These are phyloP conservation scores for Allantophomopsis lycopodina DNA, from an alignment of 2,329 filamentous ascomycete species.

Conservation along the genomic window DNA sequence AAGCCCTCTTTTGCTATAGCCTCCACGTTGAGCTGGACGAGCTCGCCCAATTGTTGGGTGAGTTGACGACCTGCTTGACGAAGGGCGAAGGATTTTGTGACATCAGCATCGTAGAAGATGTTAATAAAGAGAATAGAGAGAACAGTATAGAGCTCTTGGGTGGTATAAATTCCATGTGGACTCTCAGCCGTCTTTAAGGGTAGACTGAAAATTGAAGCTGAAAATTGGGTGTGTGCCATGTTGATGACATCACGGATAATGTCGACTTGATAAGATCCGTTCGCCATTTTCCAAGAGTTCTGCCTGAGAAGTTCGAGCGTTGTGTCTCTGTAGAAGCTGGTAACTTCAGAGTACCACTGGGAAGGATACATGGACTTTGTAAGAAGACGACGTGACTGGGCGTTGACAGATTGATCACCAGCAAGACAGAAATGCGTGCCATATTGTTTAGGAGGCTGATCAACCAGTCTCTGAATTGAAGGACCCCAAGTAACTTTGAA, in stretches of 20 bases:
- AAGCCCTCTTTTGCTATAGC: slow-evolving; percentile 34
- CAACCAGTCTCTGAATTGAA: slow-evolving; percentile 49
- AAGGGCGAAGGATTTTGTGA: slow-evolving; percentile 51
- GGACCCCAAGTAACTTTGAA: slow-evolving; percentile 56
- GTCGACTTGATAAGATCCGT: slow-evolving; percentile 48
- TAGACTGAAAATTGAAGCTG: slow-evolving; percentile 36
- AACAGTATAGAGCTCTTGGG: slow-evolving; percentile 31
- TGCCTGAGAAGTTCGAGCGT: slow-evolving; percentile 46
- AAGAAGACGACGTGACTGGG: slow-evolving; percentile 36
- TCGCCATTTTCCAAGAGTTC: slow-evolving; percentile 39
- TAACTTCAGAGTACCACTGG: slow-evolving; percentile 47
- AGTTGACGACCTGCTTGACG: slow-evolving; percentile 42
- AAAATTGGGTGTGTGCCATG: slow-evolving; percentile 38
- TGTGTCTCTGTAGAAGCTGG: slow-evolving; percentile 51
- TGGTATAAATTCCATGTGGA: slow-evolving; percentile 35
- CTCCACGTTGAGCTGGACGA: slow-evolving; percentile 54
- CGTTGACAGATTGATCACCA: slow-evolving; percentile 32
- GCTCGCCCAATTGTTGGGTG: slow-evolving; percentile 40
- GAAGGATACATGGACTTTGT: slow-evolving; percentile 44
- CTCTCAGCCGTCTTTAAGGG: slow-evolving; percentile 37
- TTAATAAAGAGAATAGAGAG: slow-evolving; percentile 51
- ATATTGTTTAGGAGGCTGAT: slow-evolving; percentile 31
- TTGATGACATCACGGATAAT: slow-evolving; percentile 46
- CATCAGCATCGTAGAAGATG: slow-evolving; percentile 50
- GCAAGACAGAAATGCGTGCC: slow-evolving; percentile 42